Percentiles rank a stretch among this genome's conserved stretches.
Conservation (phyloP, 139 green algal species). For the Chlorella sp. region DNA sequence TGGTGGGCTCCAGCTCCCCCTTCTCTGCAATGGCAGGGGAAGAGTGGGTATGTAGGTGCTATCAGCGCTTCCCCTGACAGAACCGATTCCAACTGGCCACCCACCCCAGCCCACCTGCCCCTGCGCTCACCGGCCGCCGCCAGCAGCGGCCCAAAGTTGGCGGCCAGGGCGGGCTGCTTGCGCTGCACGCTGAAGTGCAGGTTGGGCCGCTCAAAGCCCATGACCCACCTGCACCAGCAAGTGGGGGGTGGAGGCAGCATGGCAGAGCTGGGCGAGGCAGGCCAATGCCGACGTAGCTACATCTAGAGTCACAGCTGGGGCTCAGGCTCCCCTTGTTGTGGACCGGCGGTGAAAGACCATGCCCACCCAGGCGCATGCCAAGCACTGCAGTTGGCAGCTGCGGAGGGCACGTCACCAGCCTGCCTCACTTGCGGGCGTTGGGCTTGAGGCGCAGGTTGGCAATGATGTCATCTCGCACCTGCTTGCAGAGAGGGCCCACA, state of each 20-base stretch:
- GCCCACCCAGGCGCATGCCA: no score
- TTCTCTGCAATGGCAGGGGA: background rate
- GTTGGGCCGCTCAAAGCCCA: slow-evolving; percentile 72
- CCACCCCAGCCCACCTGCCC: background rate
- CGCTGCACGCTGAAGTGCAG: slow-evolving; percentile 55
- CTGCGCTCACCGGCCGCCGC: slow-evolving; percentile 3
- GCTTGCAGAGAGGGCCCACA: no score
- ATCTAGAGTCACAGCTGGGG: no score
- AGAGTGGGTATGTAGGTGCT: background rate
- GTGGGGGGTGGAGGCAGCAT: background rate
- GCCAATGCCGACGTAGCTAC: no score
- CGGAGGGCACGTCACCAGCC: no score
- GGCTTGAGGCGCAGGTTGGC: slow-evolving; percentile 47
- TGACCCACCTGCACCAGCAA: slow-evolving; percentile 40
- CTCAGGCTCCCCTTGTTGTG: no score
- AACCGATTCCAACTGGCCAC: no score
- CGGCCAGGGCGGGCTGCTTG: slow-evolving; percentile 28
- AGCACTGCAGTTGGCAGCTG: no score
- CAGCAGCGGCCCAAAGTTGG: slow-evolving; percentile 33
- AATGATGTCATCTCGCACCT: slow-evolving; percentile 48
- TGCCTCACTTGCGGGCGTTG: background rate
- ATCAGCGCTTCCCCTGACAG: no score
- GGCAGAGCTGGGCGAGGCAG: no score
- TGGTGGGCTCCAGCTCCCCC: slow-evolving; percentile 45
- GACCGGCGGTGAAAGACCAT: no score